Conservation (phyloP, 805 yeast genomes). For the Hanseniaspora thailandica region DNA sequence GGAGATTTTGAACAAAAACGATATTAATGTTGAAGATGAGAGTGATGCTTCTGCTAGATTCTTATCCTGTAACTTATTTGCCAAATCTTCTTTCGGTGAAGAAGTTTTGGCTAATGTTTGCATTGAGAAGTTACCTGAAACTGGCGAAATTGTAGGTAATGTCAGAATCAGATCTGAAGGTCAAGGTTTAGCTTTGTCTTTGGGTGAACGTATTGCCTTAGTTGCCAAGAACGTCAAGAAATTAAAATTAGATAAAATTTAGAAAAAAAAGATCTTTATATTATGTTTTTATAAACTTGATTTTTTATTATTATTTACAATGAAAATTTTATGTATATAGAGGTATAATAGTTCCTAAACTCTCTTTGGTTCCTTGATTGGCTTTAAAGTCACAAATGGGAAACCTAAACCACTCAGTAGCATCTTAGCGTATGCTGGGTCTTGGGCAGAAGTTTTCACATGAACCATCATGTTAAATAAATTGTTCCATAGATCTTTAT, state of each 20-base stretch:
- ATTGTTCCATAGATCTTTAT: slow-evolving; percentile 79
- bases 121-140: slow-evolving; percentile 62
- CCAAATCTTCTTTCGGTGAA: slow-evolving; percentile 89
- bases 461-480: slow-evolving; percentile 79
- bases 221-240: slow-evolving; percentile 51
- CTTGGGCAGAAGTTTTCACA: slow-evolving; percentile 77
- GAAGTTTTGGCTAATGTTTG: slow-evolving; percentile 93
- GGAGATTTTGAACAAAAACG: slow-evolving; percentile 87
- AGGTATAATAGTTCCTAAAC: slow-evolving; percentile 14
- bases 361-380: slow-evolving; percentile 22
- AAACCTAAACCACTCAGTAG: slow-evolving; percentile 70
- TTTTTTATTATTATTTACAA: background rate
- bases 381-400: slow-evolving; percentile 55
- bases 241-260: slow-evolving; percentile 28
- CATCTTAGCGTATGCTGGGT: slow-evolving; percentile 80
- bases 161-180: slow-evolving; percentile 95
- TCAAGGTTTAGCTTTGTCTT: slow-evolving; percentile 87
- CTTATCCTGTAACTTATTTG: slow-evolving; percentile 85
- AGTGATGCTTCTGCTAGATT: slow-evolving; percentile 38
- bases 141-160: slow-evolving; percentile 76
- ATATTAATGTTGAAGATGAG: slow-evolving; percentile 75
- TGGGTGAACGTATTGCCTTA: slow-evolving; percentile 88
- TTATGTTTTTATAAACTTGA: background rate
- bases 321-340: too few relatives aligned
- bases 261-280: too few relatives aligned